These are phyloP conservation scores for Theobroma cacao DNA, from an alignment of 345 rosid genomes.

Conservation along the genomic window DNA sequence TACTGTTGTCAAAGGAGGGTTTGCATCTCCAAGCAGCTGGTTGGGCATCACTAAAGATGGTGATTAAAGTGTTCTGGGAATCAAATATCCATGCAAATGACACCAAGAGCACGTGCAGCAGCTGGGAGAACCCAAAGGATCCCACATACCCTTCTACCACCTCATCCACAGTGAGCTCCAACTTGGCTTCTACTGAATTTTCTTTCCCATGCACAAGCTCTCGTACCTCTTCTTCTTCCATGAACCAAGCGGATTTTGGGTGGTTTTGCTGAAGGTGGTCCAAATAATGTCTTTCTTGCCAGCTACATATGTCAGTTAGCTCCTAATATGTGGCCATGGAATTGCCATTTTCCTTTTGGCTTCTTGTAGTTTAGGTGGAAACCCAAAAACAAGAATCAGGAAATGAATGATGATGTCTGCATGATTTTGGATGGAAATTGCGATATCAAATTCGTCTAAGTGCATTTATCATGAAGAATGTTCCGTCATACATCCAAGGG, in stretches of 20 bases:
- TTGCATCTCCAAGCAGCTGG: constrained; percentile 52
- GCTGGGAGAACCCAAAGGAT: constrained; percentile 58
- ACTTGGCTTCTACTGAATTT: constrained; percentile 11
- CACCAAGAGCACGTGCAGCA: constrained; percentile 59
- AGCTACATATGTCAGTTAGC: not conserved
- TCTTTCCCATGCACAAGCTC: constrained; percentile 19
- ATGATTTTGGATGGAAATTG: too few species aligned
- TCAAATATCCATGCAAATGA: constrained; percentile 72
- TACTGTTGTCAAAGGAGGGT: not conserved
- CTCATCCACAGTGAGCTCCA: constrained; percentile 67
- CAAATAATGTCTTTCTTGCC: not conserved
- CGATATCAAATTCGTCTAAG: too few species aligned
- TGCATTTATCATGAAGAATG: too few species aligned
- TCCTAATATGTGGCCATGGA: not conserved
- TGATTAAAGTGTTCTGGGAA: constrained; percentile 58
- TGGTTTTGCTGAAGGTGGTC: not conserved
- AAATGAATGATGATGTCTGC: not conserved
- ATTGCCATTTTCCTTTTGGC: too few species aligned
- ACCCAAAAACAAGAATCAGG: not conserved
- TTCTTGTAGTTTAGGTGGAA: too few species aligned
- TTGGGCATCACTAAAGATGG: constrained; percentile 70
- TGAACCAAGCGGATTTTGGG: not conserved
- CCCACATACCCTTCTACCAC: constrained; percentile 64
- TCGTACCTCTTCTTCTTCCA: constrained; percentile 2
- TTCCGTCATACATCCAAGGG: too few species aligned